Evolutionary conservation across 805 yeast genomes (phyloP).

Genomic region (Zygosaccharomyces kombuchaensis): DNA sequence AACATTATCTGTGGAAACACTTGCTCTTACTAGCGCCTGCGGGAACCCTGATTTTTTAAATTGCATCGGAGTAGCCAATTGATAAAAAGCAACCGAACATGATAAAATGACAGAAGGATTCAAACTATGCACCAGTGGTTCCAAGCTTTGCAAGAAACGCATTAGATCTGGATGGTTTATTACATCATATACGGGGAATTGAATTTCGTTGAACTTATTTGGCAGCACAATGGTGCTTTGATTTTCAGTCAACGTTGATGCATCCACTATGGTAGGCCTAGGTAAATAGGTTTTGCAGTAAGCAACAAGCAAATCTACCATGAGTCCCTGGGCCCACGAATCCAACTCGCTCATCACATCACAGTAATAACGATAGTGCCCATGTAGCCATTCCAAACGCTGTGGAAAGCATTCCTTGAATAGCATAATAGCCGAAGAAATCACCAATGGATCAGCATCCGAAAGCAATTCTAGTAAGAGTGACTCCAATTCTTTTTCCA

Average conservation of each 20-base stretch:
- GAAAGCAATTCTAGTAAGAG: conserved; percentile 50
- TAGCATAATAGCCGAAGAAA: conserved; percentile 62
- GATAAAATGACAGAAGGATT: conserved; percentile 62
- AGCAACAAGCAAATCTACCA: conserved; percentile 59
- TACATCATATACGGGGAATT: conserved; percentile 40
- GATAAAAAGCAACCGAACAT: conserved; percentile 50
- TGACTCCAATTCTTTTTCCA: conserved; percentile 46
- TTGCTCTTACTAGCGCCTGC: conserved; percentile 44
- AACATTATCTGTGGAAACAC: conserved; percentile 34
- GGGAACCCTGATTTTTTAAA: conserved; percentile 49
- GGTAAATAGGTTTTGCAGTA: conserved; percentile 62
- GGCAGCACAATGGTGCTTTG: conserved; percentile 37
- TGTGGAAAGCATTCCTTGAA: conserved; percentile 51
- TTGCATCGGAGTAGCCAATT: conserved; percentile 54
- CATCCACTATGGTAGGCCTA: conserved; percentile 43
- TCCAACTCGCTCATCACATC: conserved; percentile 50
- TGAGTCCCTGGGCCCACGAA: conserved; percentile 61
- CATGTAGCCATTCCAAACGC: conserved; percentile 64
- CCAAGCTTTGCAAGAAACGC: conserved; percentile 47
- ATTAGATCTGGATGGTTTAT: conserved; percentile 53
- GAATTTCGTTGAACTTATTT: conserved; percentile 39
- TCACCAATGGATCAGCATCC: conserved; percentile 65
- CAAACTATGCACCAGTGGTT: conserved; percentile 44
- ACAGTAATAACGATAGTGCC: conserved; percentile 59
- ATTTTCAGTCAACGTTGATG: conserved; percentile 28